Percentiles rank a stretch among this genome's conserved stretches.
Conservation (phyloP, 1,284 basidiomycete species). For the Ceratobasidium sp. region DNA sequence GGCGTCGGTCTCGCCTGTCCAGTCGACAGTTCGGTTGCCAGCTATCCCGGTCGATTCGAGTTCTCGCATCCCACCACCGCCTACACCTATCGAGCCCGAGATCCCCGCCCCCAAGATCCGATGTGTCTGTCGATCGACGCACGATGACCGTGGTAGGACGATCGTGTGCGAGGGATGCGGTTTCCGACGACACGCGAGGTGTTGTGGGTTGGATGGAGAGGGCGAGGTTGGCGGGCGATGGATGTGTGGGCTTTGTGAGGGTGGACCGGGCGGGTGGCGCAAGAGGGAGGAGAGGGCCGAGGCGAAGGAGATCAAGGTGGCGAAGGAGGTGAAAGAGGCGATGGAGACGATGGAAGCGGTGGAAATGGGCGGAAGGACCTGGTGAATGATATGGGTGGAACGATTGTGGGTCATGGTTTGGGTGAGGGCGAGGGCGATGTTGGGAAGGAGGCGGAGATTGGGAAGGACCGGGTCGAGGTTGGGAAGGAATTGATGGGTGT, state of each 20-base stretch:
- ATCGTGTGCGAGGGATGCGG: constrained; percentile 50
- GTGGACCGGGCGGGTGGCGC: not conserved
- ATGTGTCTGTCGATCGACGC: constrained; percentile 47
- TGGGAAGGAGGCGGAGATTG: constrained; percentile 16
- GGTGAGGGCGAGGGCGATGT: not conserved
- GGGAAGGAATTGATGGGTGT: not conserved
- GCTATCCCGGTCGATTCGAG: not conserved
- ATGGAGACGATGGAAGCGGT: not conserved
- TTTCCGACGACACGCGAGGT: constrained; percentile 47
- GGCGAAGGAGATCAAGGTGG: not conserved
- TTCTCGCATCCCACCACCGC: too few relatives aligned
- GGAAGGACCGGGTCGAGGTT: not conserved
- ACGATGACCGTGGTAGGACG: constrained; percentile 48
- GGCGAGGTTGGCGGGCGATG: constrained; percentile 33
- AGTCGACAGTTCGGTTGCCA: not conserved
- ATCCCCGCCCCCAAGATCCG: constrained; percentile 31
- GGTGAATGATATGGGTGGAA: not conserved
- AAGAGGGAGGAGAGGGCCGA: not conserved
- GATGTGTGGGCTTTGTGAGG: constrained; percentile 46
- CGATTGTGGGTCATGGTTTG: not conserved
- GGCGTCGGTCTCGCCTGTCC: not conserved
- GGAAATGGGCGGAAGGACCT: not conserved
- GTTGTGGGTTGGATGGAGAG: constrained; percentile 42
- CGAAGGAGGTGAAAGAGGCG: too few relatives aligned
- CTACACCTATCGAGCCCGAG: not conserved